Conservation (phyloP, 164 flowering plant genomes). For the Nymphaea thermarum region DNA sequence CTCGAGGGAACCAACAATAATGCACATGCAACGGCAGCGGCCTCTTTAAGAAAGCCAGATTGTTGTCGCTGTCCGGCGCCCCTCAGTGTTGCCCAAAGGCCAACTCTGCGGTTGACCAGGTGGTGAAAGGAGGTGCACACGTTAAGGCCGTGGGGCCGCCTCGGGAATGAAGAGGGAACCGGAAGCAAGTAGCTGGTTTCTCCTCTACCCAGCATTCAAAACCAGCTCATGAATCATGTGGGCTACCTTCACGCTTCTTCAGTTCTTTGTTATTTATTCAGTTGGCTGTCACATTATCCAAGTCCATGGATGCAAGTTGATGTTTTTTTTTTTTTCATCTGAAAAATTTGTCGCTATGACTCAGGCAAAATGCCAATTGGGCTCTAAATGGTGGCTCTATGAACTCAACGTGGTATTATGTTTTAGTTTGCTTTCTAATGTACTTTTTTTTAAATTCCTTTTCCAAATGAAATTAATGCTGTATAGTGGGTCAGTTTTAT, state of each 20-base stretch:
- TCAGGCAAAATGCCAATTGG: no score
- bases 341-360: no score
- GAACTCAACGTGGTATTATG: no score
- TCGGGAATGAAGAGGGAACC: background rate
- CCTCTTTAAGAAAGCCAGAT: background rate
- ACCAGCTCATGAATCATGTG: background rate
- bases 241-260: background rate
- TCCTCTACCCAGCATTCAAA: background rate
- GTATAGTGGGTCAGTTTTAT: no score
- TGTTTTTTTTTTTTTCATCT: no score
- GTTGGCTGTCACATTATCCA: no score
- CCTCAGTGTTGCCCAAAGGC: background rate
- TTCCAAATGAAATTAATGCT: no score
- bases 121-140: background rate
- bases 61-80: background rate
- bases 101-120: background rate
- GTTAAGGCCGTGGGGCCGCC: background rate
- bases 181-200: background rate
- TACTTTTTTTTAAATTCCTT: no score
- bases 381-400: no score
- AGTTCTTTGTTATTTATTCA: no score
- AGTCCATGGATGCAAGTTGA: no score
- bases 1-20: background rate
- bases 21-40: background rate
- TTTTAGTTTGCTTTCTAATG: no score